Evolutionary conservation across 108 stramenopile genomes (phyloP).

Genomic region (Epipyxis sp.): DNA sequence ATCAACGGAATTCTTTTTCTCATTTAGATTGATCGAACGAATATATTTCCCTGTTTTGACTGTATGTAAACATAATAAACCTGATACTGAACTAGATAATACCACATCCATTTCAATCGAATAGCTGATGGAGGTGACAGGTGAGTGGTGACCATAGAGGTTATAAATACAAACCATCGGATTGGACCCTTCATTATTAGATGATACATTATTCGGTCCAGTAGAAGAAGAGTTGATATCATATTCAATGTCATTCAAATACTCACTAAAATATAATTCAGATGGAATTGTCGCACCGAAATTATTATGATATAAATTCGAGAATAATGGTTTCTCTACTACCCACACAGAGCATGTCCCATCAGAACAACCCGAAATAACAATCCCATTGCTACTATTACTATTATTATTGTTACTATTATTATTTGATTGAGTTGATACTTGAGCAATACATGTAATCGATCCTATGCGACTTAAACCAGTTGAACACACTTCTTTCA

Average conservation of each 20-base stretch:
- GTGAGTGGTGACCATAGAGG: slow-evolving; percentile 45
- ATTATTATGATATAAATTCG: too few species aligned
- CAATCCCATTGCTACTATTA: slow-evolving; percentile 35
- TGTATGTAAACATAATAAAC: slow-evolving; percentile 41
- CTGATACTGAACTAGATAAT: slow-evolving; percentile 5
- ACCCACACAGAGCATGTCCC: slow-evolving; percentile 51
- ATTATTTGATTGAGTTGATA: too few species aligned
- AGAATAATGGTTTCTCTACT: slow-evolving; percentile 41
- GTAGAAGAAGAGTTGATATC: neutral
- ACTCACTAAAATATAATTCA: neutral
- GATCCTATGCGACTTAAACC: slow-evolving; percentile 39
- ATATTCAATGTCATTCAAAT: neutral
- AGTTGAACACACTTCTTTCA: slow-evolving; percentile 19
- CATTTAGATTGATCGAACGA: neutral
- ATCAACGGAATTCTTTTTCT: neutral
- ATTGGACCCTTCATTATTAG: neutral
- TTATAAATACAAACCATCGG: slow-evolving; percentile 42
- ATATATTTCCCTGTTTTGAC: slow-evolving; percentile 10
- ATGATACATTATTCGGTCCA: neutral
- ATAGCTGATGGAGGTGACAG: slow-evolving; percentile 42
- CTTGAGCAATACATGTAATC: slow-evolving; percentile 45
- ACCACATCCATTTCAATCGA: slow-evolving; percentile 17
- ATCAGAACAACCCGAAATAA: slow-evolving; percentile 47
- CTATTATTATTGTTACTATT: slow-evolving; percentile 34
- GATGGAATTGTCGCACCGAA: slow-evolving; percentile 40